Evolutionary conservation across 1,284 basidiomycete species (phyloP), one percentile per base, ranked within the genome.

Genomic region (Vanrija sp.): DNA sequence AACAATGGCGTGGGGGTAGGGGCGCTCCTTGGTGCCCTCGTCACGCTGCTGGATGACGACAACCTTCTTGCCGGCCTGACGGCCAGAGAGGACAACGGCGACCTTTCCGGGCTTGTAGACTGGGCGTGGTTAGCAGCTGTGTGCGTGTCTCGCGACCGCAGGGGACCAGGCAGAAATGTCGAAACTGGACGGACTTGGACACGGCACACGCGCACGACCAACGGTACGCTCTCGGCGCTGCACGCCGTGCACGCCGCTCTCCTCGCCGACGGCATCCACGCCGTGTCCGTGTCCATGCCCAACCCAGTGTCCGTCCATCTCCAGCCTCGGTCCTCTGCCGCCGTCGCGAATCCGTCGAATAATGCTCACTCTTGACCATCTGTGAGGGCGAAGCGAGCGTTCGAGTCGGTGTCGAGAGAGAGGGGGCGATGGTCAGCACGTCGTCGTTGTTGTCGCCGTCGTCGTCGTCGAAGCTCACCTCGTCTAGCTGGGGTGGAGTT

Each of bases 61-160:
- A 49, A 91, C 91, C 77, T 96, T 96, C 83, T 98, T 98, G 71
- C 94, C 94, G 65, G 94, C 94, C 78, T 96, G 93, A 77, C 93
- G 91, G 75, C 93, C 93, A 79, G 90, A 88, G 76, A 97, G 88
- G 78, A 96, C 85, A 78, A 96, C 90, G 66, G 91, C 92, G 69
- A 95, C 93, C 85, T 97, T 98, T 81, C 94, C 94, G 78, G 94
- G 89, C 83, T 97, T 96, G 86, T 90, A 93, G 77, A 92, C 31
- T 31, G 31, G 8, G 12, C 12, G 31, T 31, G 24, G 31, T 31
- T 14, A 31, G 31, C 31, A 4, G 10, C 12, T 19, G 22, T n/a
- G 18, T n/a, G 8, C 4, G n/a, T 18, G 16, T 31, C 31, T 31
- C 31, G 31, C 31, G 31, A 31, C 31, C 31, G 31, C 31, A 31